Evolutionary conservation across 2,329 filamentous ascomycete genomes (phyloP), one percentile per base, ranked within the genome.

Genomic region (Ceratocystis variospora): DNA sequence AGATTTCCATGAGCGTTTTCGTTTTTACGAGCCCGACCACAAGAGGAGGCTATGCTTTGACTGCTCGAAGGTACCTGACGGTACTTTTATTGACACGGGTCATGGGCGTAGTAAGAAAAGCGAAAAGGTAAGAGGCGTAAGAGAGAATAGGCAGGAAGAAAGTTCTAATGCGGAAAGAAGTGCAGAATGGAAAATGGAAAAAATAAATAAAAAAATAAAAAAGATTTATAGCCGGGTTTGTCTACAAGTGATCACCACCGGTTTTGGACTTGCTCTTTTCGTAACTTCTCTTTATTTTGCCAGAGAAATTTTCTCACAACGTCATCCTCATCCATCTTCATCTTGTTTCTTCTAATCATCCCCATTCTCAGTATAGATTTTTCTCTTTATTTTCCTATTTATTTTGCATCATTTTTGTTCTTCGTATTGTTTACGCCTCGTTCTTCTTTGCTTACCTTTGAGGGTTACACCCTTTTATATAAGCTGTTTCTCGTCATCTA

Each of bases 191-290:
- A 41, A 15, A 41, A 15, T 25, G 22, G 22, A 3, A 4, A 41
- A 41, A 15, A 41, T 3, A 12, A 12, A 31, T 1, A 41, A 3
- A 3, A 41, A 41, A 15, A 41, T 2, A 10, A 22, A 31, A 57
- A 57, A 33, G 15, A 57, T 57, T 57, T 57, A 57, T 57, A 57
- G 28, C 53, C 53, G 53, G 53, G 25, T 19, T 31, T 57, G 53
- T 33, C 53, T 57, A 41, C 37, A 4, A 41, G 28, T 31, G 28
- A 57, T 57, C 53, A 57, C 53, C 53, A 33, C 53, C 31, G 15
- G 17, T 57, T 57, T 57, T 12, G 53, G 28, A 31, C 12, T 33
- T 57, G 28, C 53, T 57, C 28, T 57, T 31, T 57, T n/a, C 53
- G 53, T n/a, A 28, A 28, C 12, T 57, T 57, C 53, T 31, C n/a